These are phyloP conservation scores for Ophiostoma sp. DNA, from an alignment of 2,329 filamentous ascomycete genomes.

Conservation along the genomic window DNA sequence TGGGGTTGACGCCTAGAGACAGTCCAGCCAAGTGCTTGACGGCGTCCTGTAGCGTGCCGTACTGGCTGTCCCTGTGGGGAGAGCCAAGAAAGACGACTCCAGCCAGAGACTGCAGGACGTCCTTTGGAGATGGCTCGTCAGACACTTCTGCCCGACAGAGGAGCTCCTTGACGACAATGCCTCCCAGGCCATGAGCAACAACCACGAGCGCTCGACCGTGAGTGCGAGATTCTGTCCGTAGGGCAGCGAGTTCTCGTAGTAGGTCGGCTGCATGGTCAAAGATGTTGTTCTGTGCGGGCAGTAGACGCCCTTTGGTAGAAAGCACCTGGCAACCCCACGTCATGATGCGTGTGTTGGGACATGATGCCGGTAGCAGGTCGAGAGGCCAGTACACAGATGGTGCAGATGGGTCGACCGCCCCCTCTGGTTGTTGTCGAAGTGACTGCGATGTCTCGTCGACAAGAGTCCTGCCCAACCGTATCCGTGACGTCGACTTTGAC, in stretches of 20 bases:
- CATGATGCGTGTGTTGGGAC: slow-evolving; percentile 35
- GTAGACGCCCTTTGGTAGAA: slow-evolving; percentile 32
- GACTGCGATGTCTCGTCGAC: slow-evolving; percentile 16
- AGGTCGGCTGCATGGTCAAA: slow-evolving; percentile 37
- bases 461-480: slow-evolving; percentile 26
- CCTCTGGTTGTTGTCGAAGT: background rate
- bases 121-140: slow-evolving; percentile 31
- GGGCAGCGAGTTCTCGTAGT: slow-evolving; percentile 33
- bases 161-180: slow-evolving; percentile 39
- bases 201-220: slow-evolving; percentile 34
- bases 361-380: slow-evolving; percentile 37
- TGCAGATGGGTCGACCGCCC: background rate
- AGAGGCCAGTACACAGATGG: slow-evolving; percentile 37
- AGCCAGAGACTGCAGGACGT: slow-evolving; percentile 34
- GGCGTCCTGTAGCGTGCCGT: slow-evolving; percentile 34
- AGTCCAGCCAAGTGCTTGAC: slow-evolving; percentile 36
- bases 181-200: slow-evolving; percentile 37
- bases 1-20: slow-evolving; percentile 30
- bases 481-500: slow-evolving; percentile 32
- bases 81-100: slow-evolving; percentile 36
- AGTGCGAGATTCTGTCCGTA: slow-evolving; percentile 27
- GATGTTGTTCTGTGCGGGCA: slow-evolving; percentile 35
- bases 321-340: slow-evolving; percentile 39
- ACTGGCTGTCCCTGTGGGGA: slow-evolving; percentile 37
- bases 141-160: slow-evolving; percentile 36